Base-by-base conservation (phyloP, 805 yeast genomes). In the Ogataea parapolymorpha region DNA sequence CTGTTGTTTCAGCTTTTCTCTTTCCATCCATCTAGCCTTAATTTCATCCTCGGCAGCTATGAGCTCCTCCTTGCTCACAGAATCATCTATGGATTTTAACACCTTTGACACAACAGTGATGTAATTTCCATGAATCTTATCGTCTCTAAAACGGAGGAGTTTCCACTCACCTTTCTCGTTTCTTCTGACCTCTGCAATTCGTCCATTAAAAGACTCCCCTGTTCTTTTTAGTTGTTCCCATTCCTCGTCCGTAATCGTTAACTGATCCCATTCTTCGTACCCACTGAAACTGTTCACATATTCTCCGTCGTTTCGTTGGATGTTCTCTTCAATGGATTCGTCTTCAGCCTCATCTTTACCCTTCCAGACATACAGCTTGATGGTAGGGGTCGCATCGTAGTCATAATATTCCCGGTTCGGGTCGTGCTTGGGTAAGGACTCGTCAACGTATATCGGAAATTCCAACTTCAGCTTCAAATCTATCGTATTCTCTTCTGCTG, bases 401-500 rank as follows among this genome's bases (percentile, higher is more conserved):
- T 88, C 88, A 14, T 71, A 72, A 56, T 88, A 89, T 42, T 84
- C 78, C 43, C 85, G 75, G 45, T 77, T 80, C 1, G 85, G 81
- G 58, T 81, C 83, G 46, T 79, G 77, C 30, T 78, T 77, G 31
- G 79, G 80, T 54, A 82, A 66, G 41, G 80, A 85, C 5, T 75
- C 75, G 58, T 85, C 91, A 33, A 73, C 73, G 51, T 51, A 79
- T 7, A 63, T 51, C 13, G 80, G 77, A 53, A 86, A 85, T 26
- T 73, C 72, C 44, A 88, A 62, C 25, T 72, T 71, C 45, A 93
- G 62, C 58, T 81, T 81, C 64, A 87, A 93, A 63, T 93, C 99
- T 32, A 95, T 78, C 0, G 97, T 84, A 54, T 93, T 95, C 62
- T 91, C 99, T 48, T 86, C 86, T 10, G 95, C 87, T 2, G 99